These are phyloP conservation scores for Pseudocercospora fuligena DNA, from an alignment of 2,329 filamentous ascomycete genomes.

Conservation along the genomic window DNA sequence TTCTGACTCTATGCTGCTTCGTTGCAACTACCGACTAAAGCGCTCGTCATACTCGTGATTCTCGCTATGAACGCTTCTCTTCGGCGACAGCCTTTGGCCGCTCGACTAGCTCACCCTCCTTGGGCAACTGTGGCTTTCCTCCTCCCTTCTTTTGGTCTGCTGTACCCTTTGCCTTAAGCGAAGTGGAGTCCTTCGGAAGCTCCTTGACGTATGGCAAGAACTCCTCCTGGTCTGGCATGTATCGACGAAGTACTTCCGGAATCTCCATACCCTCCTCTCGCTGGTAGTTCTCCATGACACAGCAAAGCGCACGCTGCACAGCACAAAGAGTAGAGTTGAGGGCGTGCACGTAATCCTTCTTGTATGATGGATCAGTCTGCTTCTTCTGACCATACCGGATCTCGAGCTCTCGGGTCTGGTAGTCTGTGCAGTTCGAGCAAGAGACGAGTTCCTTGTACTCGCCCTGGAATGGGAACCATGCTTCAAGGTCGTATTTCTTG, in stretches of 20 bases:
- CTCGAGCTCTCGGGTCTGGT: constrained; percentile 91
- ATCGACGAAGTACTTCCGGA: constrained; percentile 83
- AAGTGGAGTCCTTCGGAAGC: constrained; percentile 74
- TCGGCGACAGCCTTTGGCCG: constrained; percentile 40
- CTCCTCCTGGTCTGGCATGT: constrained; percentile 85
- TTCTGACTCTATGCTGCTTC: background rate
- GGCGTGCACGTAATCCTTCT: constrained; percentile 94
- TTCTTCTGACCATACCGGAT: constrained; percentile 90
- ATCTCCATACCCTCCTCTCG: constrained; percentile 81
- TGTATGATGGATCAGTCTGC: constrained; percentile 70
- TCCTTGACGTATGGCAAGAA: constrained; percentile 91
- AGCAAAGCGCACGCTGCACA: constrained; percentile 90
- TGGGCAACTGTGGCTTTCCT: constrained; percentile 34
- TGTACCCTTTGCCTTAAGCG: constrained; percentile 56
- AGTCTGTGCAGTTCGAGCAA: constrained; percentile 97
- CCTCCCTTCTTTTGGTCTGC: constrained; percentile 31
- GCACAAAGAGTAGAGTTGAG: constrained; percentile 89
- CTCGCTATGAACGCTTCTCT: constrained; percentile 32
- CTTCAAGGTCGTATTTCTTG: constrained; percentile 96
- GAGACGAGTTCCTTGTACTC: constrained; percentile 99
- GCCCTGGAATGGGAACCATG: constrained; percentile 93
- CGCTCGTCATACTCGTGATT: background rate
- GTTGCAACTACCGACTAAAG: too few relatives aligned
- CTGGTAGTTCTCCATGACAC: constrained; percentile 96
- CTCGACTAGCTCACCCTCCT: constrained; percentile 40